phyloP scores from a whole-genome alignment of 352 stramenopile species.

The Pythium aphanidermatum region DNA sequence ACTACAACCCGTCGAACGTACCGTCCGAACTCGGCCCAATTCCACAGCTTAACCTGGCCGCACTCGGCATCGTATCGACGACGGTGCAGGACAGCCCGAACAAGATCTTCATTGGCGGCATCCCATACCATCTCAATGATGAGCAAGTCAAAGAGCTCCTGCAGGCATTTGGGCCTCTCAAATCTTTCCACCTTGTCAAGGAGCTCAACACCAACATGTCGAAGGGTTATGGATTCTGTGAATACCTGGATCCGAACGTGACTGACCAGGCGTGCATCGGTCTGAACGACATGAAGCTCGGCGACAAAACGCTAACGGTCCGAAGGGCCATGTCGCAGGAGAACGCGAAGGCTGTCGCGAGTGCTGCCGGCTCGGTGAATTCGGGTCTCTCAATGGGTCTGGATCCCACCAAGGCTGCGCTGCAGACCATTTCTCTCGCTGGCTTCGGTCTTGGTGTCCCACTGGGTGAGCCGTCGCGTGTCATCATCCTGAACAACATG shows the following conservation, averaged over 20 bases:
- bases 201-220: constrained; percentile 86
- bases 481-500: constrained; percentile 98
- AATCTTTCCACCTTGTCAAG: constrained; percentile 97
- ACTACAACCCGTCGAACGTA: constrained; percentile 93
- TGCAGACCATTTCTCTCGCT: constrained; percentile 69
- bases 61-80: constrained; percentile 92
- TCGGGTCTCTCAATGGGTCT: constrained; percentile 60
- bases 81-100: constrained; percentile 95
- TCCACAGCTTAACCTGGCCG: constrained; percentile 83
- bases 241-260: constrained; percentile 91
- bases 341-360: constrained; percentile 57
- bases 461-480: constrained; percentile 56
- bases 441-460: constrained; percentile 35
- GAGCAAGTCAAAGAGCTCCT: constrained; percentile 94
- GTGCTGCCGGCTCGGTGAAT: constrained; percentile 59
- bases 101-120: constrained; percentile 97
- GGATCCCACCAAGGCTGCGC: constrained; percentile 51
- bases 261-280: constrained; percentile 91
- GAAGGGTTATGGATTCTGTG: constrained; percentile 98
- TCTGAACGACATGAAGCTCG: constrained; percentile 94
- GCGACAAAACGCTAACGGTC: constrained; percentile 90
- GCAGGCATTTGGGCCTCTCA: constrained; percentile 91
- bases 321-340: constrained; percentile 79
- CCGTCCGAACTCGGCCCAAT: constrained; percentile 84
- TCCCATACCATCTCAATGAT: constrained; percentile 96